Evolutionary conservation across 129 eudicot species (phyloP).

Genomic region (Logfia minima): DNA sequence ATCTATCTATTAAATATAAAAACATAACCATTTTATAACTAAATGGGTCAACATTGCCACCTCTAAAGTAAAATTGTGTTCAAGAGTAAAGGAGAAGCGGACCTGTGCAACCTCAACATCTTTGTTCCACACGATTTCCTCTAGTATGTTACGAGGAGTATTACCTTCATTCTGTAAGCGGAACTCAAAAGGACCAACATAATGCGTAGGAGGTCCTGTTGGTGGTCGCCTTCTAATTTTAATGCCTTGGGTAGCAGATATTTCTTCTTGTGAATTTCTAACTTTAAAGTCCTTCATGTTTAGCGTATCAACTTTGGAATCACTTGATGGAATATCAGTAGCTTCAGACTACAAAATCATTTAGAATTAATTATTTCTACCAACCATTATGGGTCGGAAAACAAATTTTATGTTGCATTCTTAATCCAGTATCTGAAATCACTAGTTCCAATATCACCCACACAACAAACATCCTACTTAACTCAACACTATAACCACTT

Average conservation of each 20-base stretch:
- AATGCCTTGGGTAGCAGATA: constrained; percentile 49
- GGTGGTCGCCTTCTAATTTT: constrained; percentile 76
- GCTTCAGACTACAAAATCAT: constrained; percentile 42
- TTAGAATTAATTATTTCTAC: not conserved
- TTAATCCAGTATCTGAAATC: not conserved
- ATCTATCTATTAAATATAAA: not conserved
- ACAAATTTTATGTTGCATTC: not conserved
- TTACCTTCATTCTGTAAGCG: constrained; percentile 72
- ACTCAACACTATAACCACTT: not conserved
- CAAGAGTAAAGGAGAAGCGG: constrained; percentile 14
- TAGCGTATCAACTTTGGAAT: constrained; percentile 42
- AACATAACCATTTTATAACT: not conserved
- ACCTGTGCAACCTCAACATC: constrained; percentile 83
- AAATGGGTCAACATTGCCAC: not conserved
- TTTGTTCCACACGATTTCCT: constrained; percentile 91
- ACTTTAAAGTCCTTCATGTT: constrained; percentile 49
- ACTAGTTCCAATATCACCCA: not conserved
- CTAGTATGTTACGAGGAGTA: constrained; percentile 85
- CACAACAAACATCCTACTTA: not conserved
- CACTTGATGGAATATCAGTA: constrained; percentile 40
- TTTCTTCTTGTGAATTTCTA: constrained; percentile 24
- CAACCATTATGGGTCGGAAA: not conserved
- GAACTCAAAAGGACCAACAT: constrained; percentile 92
- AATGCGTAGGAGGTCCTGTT: constrained; percentile 73
- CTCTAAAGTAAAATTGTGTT: not conserved